Percentiles rank a stretch among this genome's conserved stretches.
phyloP scores from a whole-genome alignment of 2,329 filamentous ascomycete genomes.

The Cladosporium sp. region DNA sequence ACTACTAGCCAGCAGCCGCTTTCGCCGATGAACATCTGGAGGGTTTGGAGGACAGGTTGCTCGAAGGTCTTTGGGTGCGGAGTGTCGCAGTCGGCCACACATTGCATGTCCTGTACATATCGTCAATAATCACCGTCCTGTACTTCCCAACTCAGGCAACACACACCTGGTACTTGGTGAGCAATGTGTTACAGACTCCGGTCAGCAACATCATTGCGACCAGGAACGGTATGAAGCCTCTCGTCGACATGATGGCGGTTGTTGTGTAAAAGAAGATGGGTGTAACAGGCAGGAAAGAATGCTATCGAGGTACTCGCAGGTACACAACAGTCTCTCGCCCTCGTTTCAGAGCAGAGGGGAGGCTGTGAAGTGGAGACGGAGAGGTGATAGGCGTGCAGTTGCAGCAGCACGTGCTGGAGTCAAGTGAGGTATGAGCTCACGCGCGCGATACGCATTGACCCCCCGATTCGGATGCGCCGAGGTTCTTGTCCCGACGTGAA shows the following conservation, averaged over 20 bases:
- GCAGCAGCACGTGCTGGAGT: constrained; percentile 12
- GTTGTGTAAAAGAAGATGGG: background rate
- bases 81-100: constrained; percentile 83
- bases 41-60: constrained; percentile 91
- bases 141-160: background rate
- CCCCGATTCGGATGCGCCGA: constrained; percentile 10
- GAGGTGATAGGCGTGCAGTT: constrained; percentile 6
- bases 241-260: constrained; percentile 60
- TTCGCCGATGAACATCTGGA: constrained; percentile 98
- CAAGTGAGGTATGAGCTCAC: constrained; percentile 20
- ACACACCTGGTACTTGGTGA: constrained; percentile 91
- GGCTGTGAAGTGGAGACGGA: background rate
- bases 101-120: constrained; percentile 80
- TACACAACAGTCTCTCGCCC: background rate
- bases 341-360: constrained; percentile 4
- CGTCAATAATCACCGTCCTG: background rate
- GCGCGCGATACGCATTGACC: constrained; percentile 19
- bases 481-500: background rate
- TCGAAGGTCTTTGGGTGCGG: constrained; percentile 75
- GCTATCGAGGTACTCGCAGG: background rate
- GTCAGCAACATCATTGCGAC: constrained; percentile 97
- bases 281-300: background rate
- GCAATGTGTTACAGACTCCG: constrained; percentile 92
- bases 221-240: constrained; percentile 75
- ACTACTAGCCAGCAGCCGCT: constrained; percentile 95